Evolutionary conservation across 148 eudicot species (phyloP).

Genomic region (Selenicereus undatus): DNA sequence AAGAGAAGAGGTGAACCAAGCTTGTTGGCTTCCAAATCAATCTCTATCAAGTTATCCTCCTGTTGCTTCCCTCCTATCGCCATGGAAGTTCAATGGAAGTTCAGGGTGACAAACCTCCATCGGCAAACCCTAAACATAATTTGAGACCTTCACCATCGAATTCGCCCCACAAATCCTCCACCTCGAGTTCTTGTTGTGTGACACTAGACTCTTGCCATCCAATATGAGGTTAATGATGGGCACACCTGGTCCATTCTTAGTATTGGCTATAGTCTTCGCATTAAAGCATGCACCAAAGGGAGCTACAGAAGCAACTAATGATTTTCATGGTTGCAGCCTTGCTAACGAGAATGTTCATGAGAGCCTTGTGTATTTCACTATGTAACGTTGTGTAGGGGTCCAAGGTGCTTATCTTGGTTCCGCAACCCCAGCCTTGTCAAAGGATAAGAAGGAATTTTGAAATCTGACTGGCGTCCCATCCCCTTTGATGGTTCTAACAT

Average conservation of each 20-base stretch:
- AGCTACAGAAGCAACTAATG: constrained; percentile 33
- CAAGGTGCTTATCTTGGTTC: constrained; percentile 32
- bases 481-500: constrained; percentile 31
- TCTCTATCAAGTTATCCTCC: constrained; percentile 53
- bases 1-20: constrained; percentile 45
- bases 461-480: constrained; percentile 24
- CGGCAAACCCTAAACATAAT: constrained; percentile 47
- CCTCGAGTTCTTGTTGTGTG: constrained; percentile 33
- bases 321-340: constrained; percentile 39
- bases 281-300: constrained; percentile 50
- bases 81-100: constrained; percentile 39
- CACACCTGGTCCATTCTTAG: constrained; percentile 34
- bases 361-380: constrained; percentile 31
- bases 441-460: constrained; percentile 25
- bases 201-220: constrained; percentile 24
- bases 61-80: constrained; percentile 54
- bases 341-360: constrained; percentile 27
- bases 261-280: constrained; percentile 21
- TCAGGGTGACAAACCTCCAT: constrained; percentile 28
- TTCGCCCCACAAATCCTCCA: constrained; percentile 53
- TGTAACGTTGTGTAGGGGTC: constrained; percentile 45
- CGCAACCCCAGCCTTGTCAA: constrained; percentile 31
- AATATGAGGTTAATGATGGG: constrained; percentile 43
- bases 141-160: constrained; percentile 38
- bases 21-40: constrained; percentile 34